Conservation (phyloP, 2,329 filamentous ascomycete genomes). For the Orbilia javanica region DNA sequence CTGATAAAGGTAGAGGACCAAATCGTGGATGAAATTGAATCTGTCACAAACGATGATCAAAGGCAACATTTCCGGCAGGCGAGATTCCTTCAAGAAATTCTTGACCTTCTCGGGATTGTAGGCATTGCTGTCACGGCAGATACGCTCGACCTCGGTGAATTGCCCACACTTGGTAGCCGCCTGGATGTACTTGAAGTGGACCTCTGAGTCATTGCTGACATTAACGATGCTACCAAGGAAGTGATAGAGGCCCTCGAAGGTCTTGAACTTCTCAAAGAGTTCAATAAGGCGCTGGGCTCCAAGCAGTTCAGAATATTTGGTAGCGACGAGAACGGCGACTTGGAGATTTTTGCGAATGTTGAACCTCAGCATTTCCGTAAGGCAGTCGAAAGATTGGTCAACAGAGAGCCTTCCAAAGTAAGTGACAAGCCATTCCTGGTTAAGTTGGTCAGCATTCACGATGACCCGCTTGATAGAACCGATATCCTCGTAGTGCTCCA, state of each 20-base stretch:
- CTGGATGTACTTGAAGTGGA: constrained; percentile 99
- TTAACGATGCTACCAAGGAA: constrained; percentile 99
- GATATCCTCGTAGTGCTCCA: constrained; percentile 95
- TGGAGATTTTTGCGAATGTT: constrained; percentile 98
- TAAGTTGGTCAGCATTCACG: constrained; percentile 81
- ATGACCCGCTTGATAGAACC: constrained; percentile 89
- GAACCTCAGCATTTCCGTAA: constrained; percentile 94
- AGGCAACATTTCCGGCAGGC: constrained; percentile 89
- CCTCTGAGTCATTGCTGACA: constrained; percentile 91
- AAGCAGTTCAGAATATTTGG: constrained; percentile 96
- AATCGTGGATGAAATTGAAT: constrained; percentile 98
- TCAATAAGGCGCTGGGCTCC: constrained; percentile 89
- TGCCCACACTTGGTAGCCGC: constrained; percentile 94
- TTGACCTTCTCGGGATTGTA: constrained; percentile 97
- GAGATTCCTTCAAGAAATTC: constrained; percentile 98
- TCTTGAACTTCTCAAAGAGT: constrained; percentile 97
- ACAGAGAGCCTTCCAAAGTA: constrained; percentile 96
- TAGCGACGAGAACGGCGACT: constrained; percentile 92
- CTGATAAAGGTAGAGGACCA: constrained; percentile 97
- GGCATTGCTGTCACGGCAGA: constrained; percentile 91
- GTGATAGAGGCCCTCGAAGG: constrained; percentile 95
- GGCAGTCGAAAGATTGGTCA: constrained; percentile 91
- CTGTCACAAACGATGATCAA: constrained; percentile 98
- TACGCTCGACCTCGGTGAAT: constrained; percentile 94
- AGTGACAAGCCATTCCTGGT: constrained; percentile 88